Evolutionary conservation across 148 eudicot genomes (phyloP).

Genomic region (Pharnaceum exiguum): DNA sequence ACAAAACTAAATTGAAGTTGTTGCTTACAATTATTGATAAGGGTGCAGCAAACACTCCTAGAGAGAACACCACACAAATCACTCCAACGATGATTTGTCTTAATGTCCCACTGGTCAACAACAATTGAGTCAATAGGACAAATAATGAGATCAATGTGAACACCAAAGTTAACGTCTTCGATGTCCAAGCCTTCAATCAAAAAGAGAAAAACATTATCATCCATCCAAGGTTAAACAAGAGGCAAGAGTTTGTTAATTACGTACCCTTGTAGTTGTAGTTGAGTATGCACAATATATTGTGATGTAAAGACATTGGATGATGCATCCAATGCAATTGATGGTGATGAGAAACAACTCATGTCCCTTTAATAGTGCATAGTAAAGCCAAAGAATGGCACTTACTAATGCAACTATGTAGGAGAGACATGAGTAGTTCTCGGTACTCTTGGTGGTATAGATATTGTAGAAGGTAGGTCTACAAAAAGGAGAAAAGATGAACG

Average conservation of each 20-base stretch:
- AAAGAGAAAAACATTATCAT: not conserved
- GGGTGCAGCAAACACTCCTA: slow-evolving; percentile 72
- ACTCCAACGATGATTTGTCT: slow-evolving; percentile 45
- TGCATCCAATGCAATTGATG: slow-evolving; percentile 53
- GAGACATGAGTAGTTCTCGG: slow-evolving; percentile 47
- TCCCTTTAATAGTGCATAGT: slow-evolving; percentile 50
- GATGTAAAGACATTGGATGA: slow-evolving; percentile 51
- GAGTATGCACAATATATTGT: slow-evolving; percentile 40
- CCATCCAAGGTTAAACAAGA: too few species aligned
- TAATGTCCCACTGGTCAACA: not conserved
- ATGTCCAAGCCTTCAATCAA: slow-evolving; percentile 35
- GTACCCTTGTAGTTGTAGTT: slow-evolving; percentile 43
- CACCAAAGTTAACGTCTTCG: slow-evolving; percentile 31
- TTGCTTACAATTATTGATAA: slow-evolving; percentile 52
- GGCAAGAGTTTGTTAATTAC: not conserved
- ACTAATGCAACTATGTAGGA: slow-evolving; percentile 66
- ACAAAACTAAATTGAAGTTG: not conserved
- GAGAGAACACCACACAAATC: slow-evolving; percentile 55
- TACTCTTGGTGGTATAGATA: slow-evolving; percentile 55
- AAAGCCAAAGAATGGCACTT: slow-evolving; percentile 74
- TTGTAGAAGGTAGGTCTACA: slow-evolving; percentile 57
- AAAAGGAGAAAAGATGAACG: not conserved
- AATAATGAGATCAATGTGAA: slow-evolving; percentile 32
- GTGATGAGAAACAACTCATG: slow-evolving; percentile 46
- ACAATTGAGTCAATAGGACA: slow-evolving; percentile 26